phyloP scores from a whole-genome alignment of 768 basidiomycete species.

The Boletellus ananas region DNA sequence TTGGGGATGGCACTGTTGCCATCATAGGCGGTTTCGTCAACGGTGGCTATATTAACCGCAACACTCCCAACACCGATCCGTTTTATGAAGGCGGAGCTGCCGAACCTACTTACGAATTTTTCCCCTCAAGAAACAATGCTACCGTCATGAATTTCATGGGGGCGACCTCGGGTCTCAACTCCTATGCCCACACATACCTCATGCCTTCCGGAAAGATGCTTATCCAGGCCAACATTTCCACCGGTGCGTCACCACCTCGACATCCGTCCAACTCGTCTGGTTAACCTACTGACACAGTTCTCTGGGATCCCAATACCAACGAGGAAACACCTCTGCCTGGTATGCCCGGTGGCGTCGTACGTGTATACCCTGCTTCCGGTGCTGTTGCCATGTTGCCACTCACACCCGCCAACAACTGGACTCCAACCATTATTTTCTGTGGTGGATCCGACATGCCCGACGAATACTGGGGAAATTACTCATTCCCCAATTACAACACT shows the following conservation, averaged over 20 bases:
- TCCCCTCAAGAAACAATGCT: conserved; percentile 54
- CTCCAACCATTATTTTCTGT: conserved; percentile 83
- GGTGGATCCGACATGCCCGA: conserved; percentile 83
- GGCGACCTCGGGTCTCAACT: conserved; percentile 71
- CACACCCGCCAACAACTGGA: conserved; percentile 85
- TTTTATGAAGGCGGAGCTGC: conserved; percentile 61
- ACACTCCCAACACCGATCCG: conserved; percentile 67
- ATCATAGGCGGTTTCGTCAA: conserved; percentile 79
- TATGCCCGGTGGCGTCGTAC: conserved; percentile 69
- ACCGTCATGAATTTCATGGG: conserved; percentile 64
- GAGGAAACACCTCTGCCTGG: conserved; percentile 58
- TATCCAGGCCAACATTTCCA: conserved; percentile 68
- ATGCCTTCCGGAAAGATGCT: conserved; percentile 77
- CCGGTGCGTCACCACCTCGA: conserved; percentile 18
- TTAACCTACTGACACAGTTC: conserved; percentile 26
- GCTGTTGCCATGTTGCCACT: conserved; percentile 88
- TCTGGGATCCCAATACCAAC: conserved; percentile 57
- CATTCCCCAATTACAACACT: conserved; percentile 67
- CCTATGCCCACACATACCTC: conserved; percentile 71
- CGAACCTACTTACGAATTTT: conserved; percentile 83
- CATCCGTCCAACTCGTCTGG: background rate
- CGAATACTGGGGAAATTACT: conserved; percentile 73
- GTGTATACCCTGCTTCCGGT: conserved; percentile 91
- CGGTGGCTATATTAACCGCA: conserved; percentile 78
- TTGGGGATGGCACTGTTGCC: conserved; percentile 72